Evolutionary conservation across 75 land plant genomes (phyloP).

Genomic region (Picea glauca): DNA sequence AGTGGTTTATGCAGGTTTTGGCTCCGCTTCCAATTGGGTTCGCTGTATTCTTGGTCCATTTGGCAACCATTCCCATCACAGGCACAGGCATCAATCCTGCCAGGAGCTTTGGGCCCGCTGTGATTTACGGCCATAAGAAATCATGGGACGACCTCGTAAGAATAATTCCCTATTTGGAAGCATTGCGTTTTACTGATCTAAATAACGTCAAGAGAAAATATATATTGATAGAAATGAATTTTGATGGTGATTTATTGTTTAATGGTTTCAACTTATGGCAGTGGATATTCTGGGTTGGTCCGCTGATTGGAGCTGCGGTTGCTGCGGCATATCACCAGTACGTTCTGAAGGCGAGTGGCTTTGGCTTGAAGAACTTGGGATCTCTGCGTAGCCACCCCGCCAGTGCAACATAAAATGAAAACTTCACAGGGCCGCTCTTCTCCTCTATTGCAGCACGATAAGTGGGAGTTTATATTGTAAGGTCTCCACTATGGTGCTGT

Average conservation of each 20-base stretch:
- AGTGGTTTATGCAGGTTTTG: conserved; percentile 16
- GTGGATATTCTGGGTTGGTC: conserved; percentile 75
- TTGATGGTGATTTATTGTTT: background rate
- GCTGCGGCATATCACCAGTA: conserved; percentile 47
- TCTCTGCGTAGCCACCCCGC: too few species aligned
- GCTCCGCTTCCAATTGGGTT: conserved; percentile 61
- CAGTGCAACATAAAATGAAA: too few species aligned
- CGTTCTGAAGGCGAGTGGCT: conserved; percentile 1
- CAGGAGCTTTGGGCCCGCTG: conserved; percentile 47
- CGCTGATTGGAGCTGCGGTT: conserved; percentile 38
- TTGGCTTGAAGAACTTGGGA: too few species aligned
- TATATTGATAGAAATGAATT: background rate
- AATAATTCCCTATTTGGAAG: background rate
- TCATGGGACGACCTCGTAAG: conserved; percentile 1
- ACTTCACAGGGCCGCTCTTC: too few species aligned
- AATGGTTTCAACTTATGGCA: background rate
- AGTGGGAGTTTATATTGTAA: too few species aligned
- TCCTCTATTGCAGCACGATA: too few species aligned
- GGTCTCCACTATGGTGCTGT: too few species aligned
- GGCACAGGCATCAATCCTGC: conserved; percentile 63
- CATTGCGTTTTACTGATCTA: background rate
- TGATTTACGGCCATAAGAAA: conserved; percentile 26
- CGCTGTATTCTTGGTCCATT: conserved; percentile 55
- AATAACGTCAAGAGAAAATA: too few species aligned
- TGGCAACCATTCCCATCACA: conserved; percentile 52